Percentiles rank a stretch among this genome's conserved stretches.
Evolutionary conservation across 208 protist species (phyloP).

Genomic region (Trichomonas vaginalis): DNA sequence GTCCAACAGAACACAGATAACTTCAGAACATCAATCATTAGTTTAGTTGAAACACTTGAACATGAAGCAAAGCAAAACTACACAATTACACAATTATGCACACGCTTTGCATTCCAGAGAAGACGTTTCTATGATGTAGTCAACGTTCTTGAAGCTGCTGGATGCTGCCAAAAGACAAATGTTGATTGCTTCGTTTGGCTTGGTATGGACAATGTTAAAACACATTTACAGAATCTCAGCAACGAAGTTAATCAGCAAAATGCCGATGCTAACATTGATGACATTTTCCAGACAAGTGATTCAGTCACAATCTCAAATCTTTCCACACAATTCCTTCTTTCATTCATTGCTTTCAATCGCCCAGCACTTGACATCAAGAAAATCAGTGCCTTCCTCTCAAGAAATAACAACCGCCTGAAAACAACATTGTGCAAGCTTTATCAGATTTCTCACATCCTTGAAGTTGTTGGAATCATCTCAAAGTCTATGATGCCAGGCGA

Average conservation of each 20-base stretch:
- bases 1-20: too few relatives aligned
- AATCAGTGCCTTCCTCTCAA: neutral
- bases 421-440: neutral
- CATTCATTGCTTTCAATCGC: neutral
- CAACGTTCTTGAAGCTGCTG: neutral
- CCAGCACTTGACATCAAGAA: neutral
- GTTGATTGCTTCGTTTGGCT: neutral
- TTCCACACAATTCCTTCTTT: neutral
- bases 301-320: neutral
- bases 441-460: neutral
- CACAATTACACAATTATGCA: neutral
- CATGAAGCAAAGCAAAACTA: neutral
- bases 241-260: neutral
- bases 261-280: neutral
- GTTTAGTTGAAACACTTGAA: neutral
- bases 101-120: neutral
- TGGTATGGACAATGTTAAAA: neutral
- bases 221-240: neutral
- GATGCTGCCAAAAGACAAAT: neutral
- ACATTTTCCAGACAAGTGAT: neutral
- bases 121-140: neutral
- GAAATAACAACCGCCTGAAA: neutral
- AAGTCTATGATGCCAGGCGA: neutral
- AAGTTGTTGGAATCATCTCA: neutral
- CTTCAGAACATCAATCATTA: neutral